Evolutionary conservation across 2,329 filamentous ascomycete species (phyloP), one percentile per base, ranked within the genome.

Genomic region (Penicillium sp.): DNA sequence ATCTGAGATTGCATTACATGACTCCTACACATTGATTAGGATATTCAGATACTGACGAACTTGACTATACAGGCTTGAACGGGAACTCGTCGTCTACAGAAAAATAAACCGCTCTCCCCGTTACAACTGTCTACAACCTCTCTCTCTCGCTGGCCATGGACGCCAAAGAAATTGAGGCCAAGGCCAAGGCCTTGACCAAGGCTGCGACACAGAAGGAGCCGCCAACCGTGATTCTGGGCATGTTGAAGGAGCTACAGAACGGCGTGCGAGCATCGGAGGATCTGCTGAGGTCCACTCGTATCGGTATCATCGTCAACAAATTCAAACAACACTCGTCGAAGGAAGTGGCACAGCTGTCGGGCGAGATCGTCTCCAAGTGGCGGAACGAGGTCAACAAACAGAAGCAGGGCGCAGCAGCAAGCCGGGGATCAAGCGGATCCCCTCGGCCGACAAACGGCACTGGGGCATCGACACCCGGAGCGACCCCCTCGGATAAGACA

Each of bases 221-320:
- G 4, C 65, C 87, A 22, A 71, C 83, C 32, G 85, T 81, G 50
- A 79, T 95, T 41, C 74, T 94, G 45, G 76, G 79, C 42, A 77
- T 97, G 51, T 75, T 98, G 43, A 83, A 85, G 60, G 81, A 84
- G 41, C 77, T 97, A 31, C 87, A 91, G 72, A 84, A 84, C 61
- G 86, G 87, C 52, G 84, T 91, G 28, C 79, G 81, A 38, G 87
- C 90, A 8, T 93, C 87, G 2, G 93, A 98, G 71, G 89, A 96
- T 58, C 80, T 95, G 59, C 76, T 98, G 56, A 84, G 91, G 63
- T 86, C 86, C 34, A 97, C 91, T n/a, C 87, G 86, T 59, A 91
- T 95, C 42, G 93, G 93, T 59, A 85, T 95, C 56, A 82, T 86
- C 41, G 87, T 97, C 53, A 91, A 90, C 68, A 91, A 89, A 67